These are phyloP conservation scores for Capillidium rhysosporum DNA, from an alignment of 371 early-diverging fungal species.

Conservation along the genomic window DNA sequence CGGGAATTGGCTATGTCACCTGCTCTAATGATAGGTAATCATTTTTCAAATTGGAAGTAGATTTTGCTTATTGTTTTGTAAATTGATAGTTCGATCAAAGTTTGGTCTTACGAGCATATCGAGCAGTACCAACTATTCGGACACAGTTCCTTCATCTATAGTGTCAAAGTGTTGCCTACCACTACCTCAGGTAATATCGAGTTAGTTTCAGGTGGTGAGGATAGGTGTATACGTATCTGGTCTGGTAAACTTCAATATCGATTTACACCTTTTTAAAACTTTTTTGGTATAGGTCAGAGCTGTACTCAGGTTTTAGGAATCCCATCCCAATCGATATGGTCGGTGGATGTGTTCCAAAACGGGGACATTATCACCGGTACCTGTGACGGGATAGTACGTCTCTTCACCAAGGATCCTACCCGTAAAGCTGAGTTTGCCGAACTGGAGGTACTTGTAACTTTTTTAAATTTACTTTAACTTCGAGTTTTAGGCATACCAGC, in stretches of 20 bases:
- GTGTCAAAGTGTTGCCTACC: conserved; percentile 37
- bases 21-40: conserved; percentile 68
- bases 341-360: conserved; percentile 49
- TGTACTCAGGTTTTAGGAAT: conserved; percentile 65
- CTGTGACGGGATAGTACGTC: conserved; percentile 61
- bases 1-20: conserved; percentile 55
- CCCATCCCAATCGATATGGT: conserved; percentile 87
- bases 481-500: conserved; percentile 12
- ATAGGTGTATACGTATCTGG: conserved; percentile 80
- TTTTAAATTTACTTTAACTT: background rate
- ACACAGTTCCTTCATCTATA: conserved; percentile 88
- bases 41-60: background rate
- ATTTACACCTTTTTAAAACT: background rate
- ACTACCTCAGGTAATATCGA: conserved; percentile 24
- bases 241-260: conserved; percentile 22
- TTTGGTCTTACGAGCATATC: conserved; percentile 59
- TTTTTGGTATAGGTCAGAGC: conserved; percentile 20
- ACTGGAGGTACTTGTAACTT: conserved; percentile 18
- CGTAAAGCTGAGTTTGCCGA: conserved; percentile 35
- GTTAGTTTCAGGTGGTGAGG: conserved; percentile 82
- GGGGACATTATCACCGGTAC: conserved; percentile 78
- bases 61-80: background rate
- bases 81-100: conserved; percentile 35
- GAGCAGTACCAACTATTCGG: conserved; percentile 60
- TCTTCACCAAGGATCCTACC: conserved; percentile 45